Evolutionary conservation across 768 basidiomycete species (phyloP).

Genomic region (Lentinula edodes): DNA sequence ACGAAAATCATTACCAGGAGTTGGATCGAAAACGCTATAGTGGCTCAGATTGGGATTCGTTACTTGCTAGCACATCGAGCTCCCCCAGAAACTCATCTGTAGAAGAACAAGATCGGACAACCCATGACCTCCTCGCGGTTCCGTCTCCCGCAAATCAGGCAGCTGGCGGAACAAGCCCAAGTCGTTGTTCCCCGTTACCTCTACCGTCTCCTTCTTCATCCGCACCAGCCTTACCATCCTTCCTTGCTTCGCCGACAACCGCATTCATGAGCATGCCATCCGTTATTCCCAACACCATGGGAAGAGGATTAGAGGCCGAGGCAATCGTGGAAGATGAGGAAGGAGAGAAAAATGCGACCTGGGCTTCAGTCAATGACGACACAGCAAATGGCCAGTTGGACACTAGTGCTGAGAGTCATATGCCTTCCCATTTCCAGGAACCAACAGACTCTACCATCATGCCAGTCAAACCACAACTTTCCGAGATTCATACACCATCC

Average conservation of each 20-base stretch:
- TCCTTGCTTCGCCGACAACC: not conserved
- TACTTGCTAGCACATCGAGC: not conserved
- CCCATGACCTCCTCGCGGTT: not conserved
- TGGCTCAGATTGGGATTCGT: not conserved
- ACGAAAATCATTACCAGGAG: not conserved
- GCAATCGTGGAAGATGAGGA: slow-evolving; percentile 8
- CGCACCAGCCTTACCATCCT: not conserved
- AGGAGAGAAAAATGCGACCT: slow-evolving; percentile 1
- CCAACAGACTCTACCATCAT: not conserved
- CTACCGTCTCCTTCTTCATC: not conserved
- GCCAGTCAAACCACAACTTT: not conserved
- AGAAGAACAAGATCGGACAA: slow-evolving; percentile 4
- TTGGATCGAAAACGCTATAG: not conserved
- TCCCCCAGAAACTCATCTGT: not conserved
- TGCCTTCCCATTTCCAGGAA: not conserved
- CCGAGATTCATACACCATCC: not conserved
- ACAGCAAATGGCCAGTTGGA: not conserved
- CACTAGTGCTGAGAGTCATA: not conserved
- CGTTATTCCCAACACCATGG: not conserved
- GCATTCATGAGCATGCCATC: not conserved
- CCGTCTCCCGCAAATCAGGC: not conserved
- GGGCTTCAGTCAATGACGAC: not conserved
- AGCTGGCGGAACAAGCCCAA: not conserved
- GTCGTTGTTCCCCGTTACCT: not conserved
- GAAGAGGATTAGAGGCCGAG: not conserved